phyloP scores from a whole-genome alignment of 108 stramenopile genomes.

The Tribonema minus region DNA sequence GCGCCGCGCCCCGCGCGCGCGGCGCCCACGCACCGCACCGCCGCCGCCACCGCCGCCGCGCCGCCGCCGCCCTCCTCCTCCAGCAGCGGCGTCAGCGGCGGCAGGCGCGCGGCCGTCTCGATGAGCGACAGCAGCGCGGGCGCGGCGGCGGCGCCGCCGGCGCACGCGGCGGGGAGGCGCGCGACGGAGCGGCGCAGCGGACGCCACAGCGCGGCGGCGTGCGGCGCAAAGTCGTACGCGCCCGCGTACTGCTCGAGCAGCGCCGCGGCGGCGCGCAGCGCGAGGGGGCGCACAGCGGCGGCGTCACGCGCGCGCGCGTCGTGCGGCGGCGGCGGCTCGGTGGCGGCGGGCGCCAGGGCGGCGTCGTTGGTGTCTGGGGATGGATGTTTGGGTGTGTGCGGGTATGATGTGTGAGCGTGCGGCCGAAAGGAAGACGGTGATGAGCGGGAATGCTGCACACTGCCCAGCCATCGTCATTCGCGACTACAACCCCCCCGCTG shows the following conservation, averaged over 20 bases:
- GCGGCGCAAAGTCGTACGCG: constrained; percentile 17
- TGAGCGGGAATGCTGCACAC: too few species aligned
- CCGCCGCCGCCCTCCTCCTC: not conserved
- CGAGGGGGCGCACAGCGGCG: constrained; percentile 21
- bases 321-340: too few species aligned
- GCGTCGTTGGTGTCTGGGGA: too few species aligned
- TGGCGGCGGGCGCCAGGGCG: too few species aligned
- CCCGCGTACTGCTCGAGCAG: constrained; percentile 27
- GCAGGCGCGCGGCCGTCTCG: constrained; percentile 7
- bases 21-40: constrained; percentile 26
- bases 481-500: too few species aligned
- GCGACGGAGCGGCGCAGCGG: constrained; percentile 20
- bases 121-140: constrained; percentile 30
- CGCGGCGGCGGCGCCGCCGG: constrained; percentile 9
- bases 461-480: too few species aligned
- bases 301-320: not conserved
- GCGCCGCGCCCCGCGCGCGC: constrained; percentile 18
- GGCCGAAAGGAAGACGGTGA: too few species aligned
- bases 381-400: too few species aligned
- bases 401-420: too few species aligned
- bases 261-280: constrained; percentile 31
- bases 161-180: constrained; percentile 19
- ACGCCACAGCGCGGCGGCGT: constrained; percentile 14
- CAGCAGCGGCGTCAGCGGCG: not conserved
- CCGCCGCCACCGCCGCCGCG: constrained; percentile 17